phyloP scores from a whole-genome alignment of 2,329 filamentous ascomycete genomes.

The Exophiala bonariae region DNA sequence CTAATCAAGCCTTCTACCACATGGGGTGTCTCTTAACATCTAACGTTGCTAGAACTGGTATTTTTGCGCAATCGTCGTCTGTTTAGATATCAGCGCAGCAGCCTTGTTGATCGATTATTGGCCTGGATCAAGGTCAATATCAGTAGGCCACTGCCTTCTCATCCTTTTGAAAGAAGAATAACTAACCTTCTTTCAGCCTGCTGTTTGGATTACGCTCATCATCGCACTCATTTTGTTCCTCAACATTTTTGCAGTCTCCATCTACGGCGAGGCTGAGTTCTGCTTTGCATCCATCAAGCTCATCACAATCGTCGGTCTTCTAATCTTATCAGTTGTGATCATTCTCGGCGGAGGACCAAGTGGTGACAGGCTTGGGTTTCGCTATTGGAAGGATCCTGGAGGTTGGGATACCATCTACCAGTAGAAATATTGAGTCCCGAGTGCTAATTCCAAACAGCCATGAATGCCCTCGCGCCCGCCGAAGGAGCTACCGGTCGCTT shows the following conservation, averaged over 20 bases:
- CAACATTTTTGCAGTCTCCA: slow-evolving; percentile 69
- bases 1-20: too few species aligned
- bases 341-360: slow-evolving; percentile 66
- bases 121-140: slow-evolving; percentile 34
- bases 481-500: slow-evolving; percentile 49
- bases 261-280: slow-evolving; percentile 68
- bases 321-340: slow-evolving; percentile 64
- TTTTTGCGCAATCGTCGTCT: slow-evolving; percentile 80
- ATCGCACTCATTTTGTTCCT: slow-evolving; percentile 45
- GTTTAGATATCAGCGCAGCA: slow-evolving; percentile 78
- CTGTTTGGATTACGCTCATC: slow-evolving; percentile 25
- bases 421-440: slow-evolving; percentile 58
- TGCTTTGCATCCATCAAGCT: slow-evolving; percentile 66
- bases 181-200: slow-evolving; percentile 30
- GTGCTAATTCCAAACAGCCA: too few species aligned
- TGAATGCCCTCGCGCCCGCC: slow-evolving; percentile 31
- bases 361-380: slow-evolving; percentile 62
- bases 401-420: too few species aligned
- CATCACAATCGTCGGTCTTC: slow-evolving; percentile 64
- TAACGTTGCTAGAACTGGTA: slow-evolving; percentile 63
- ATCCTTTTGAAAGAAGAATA: too few species aligned
- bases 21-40: slow-evolving; percentile 24
- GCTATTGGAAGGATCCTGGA: slow-evolving; percentile 65
- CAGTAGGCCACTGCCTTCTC: slow-evolving; percentile 4
- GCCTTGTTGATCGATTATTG: slow-evolving; percentile 77